Base-by-base conservation (phyloP, 495 filamentous ascomycete genomes). In the Tuber borchii region DNA sequence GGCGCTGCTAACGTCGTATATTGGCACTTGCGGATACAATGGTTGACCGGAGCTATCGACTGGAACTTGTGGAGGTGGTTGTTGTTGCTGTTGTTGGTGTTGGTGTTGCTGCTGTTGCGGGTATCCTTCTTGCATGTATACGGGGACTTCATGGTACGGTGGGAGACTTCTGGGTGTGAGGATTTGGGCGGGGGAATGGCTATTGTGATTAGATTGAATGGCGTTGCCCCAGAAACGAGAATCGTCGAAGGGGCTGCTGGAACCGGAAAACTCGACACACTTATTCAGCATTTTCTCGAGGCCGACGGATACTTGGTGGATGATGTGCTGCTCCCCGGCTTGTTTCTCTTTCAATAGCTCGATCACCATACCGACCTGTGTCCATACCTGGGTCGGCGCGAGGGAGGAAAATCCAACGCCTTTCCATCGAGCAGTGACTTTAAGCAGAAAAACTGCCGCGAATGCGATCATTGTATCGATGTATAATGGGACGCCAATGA, bases 401-500 rank as follows among this genome's bases (percentile, higher is more conserved):
- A 73, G 86, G 83, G 78, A 84, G 83, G 31, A 87, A 82, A 88
- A 71, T 84, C 86, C 69, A 84, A 87, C 79, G 73, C 74, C 73
- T 75, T 87, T 87, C 87, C 87, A 88, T 71, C 87, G 87, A 22
- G 87, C 86, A 20, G 87, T 87, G 37, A 88, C 87, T 76, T 89
- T 89, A 69, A 89, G 84, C 17, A 88, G 84, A 78, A 88, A 88
- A 5, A 87, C 86, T 0, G 89, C 88, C 20, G 87, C 87, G 77
- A 88, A 90, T 17, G 88, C 86, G 65, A 90, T 87, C 88, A 90
- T 90, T n/a, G 89, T 89, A 74, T 90, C 84, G 2, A 84, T 76
- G 69, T 84, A 87, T 20, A 86, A 79, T 16, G 86, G 86, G 12
- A 86, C 83, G 31, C 84, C 84, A 40, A 83, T 78, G 16, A 86